A percentile compares a stretch with the other conserved stretches of the same genome.
phyloP scores from a whole-genome alignment of 2,329 filamentous ascomycete species.

The Penicillium concentricum region DNA sequence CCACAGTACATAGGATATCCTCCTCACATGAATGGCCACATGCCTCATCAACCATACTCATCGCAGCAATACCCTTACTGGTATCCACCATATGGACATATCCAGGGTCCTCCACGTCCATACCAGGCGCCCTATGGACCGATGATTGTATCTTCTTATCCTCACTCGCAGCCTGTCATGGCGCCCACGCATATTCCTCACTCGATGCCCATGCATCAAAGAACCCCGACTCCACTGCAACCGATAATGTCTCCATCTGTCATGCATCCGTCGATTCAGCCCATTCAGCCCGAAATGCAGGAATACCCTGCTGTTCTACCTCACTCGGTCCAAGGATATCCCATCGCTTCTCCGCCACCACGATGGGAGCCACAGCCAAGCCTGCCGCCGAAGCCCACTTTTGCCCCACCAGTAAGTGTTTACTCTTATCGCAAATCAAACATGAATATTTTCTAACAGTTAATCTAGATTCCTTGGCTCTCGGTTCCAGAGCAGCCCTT shows the following conservation, averaged over 20 bases:
- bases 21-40: conserved; percentile 59
- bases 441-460: conserved; percentile 11
- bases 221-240: conserved; percentile 39
- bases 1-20: conserved; percentile 59
- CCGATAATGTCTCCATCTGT: conserved; percentile 38
- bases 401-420: conserved; percentile 49
- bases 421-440: background rate
- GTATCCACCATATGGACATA: conserved; percentile 45
- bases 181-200: conserved; percentile 38
- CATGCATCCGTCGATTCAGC: conserved; percentile 25
- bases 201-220: conserved; percentile 37
- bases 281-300: conserved; percentile 31
- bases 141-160: conserved; percentile 46
- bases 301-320: conserved; percentile 26
- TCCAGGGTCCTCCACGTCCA: conserved; percentile 41
- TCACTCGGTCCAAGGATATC: conserved; percentile 28
- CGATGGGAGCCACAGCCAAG: conserved; percentile 26
- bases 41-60: conserved; percentile 45
- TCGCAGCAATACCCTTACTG: conserved; percentile 49
- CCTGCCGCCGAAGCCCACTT: conserved; percentile 37
- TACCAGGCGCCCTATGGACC: conserved; percentile 42
- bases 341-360: conserved; percentile 35
- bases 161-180: conserved; percentile 42
- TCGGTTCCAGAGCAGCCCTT: conserved; percentile 57
- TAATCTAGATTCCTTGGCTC: conserved; percentile 57